Evolutionary conservation across 371 early-diverging fungal genomes (phyloP).

Genomic region (Actinomucor elegans): DNA sequence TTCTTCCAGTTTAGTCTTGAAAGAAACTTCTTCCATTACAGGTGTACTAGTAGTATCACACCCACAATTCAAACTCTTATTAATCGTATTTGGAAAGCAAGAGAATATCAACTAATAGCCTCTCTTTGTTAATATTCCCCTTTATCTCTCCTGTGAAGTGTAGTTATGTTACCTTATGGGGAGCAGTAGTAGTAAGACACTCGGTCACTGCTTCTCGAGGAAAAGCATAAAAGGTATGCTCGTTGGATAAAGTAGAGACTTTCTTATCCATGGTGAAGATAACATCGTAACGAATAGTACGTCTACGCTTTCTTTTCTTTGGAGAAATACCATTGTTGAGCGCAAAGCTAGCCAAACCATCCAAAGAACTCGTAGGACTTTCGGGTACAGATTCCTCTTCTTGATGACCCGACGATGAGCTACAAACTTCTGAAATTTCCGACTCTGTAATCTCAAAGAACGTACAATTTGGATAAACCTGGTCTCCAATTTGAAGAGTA

Average conservation of each 20-base stretch:
- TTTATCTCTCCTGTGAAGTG: no score
- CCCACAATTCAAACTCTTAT: not conserved
- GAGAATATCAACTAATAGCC: conserved; percentile 29
- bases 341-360: conserved; percentile 4
- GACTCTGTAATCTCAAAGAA: conserved; percentile 47
- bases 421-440: conserved; percentile 44
- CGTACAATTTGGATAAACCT: conserved; percentile 13
- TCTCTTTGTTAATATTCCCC: not conserved
- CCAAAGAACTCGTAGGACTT: not conserved
- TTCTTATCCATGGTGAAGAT: conserved; percentile 27
- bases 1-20: conserved; percentile 30
- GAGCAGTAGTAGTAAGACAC: conserved; percentile 30
- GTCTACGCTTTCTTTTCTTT: conserved; percentile 40
- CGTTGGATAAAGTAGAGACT: not conserved
- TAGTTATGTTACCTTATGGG: conserved; percentile 46
- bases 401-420: not conserved
- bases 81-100: conserved; percentile 23
- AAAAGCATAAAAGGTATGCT: conserved; percentile 30
- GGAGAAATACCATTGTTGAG: conserved; percentile 27
- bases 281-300: conserved; percentile 29
- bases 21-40: conserved; percentile 1
- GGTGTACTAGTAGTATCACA: not conserved
- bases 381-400: not conserved
- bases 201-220: conserved; percentile 55
- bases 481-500: conserved; percentile 22